Evolutionary conservation across 2,329 filamentous ascomycete genomes (phyloP).

Genomic region (Fusarium sp.): DNA sequence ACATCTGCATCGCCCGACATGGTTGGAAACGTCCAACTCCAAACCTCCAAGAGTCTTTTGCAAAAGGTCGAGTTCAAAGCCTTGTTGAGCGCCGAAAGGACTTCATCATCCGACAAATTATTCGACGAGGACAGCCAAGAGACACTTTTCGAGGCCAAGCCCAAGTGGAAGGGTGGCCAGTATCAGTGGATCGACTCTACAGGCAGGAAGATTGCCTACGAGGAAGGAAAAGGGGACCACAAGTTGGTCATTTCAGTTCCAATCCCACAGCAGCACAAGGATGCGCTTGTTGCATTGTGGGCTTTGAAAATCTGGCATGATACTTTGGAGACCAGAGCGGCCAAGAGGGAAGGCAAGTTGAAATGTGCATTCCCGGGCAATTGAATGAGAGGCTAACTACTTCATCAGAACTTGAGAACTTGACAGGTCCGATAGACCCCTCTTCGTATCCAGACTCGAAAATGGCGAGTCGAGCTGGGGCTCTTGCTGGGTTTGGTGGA

Average conservation of each 20-base stretch:
- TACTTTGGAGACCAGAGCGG: not conserved
- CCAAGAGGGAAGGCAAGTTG: not conserved
- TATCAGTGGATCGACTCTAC: constrained; percentile 21
- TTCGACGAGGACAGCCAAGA: constrained; percentile 8
- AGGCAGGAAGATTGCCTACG: constrained; percentile 1
- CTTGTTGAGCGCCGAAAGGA: constrained; percentile 9
- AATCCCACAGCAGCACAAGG: not conserved
- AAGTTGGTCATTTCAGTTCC: constrained; percentile 1
- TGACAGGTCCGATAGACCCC: not conserved
- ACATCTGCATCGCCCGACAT: constrained; percentile 18
- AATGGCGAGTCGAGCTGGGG: not conserved
- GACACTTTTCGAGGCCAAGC: constrained; percentile 15
- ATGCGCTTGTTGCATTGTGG: constrained; percentile 25
- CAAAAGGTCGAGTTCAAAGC: constrained; percentile 7
- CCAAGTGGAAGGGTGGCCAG: constrained; percentile 1
- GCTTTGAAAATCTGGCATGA: constrained; percentile 27
- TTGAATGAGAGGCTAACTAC: not conserved
- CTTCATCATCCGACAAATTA: constrained; percentile 6
- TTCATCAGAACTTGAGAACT: not conserved
- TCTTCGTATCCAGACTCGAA: not conserved
- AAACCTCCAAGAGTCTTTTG: fast-evolving
- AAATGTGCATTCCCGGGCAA: fast-evolving
- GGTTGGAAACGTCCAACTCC: constrained; percentile 21
- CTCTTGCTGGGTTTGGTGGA: not conserved
- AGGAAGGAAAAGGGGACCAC: not conserved